Conservation (phyloP, 495 filamentous ascomycete genomes). For the Beverwykella pulmonaria region DNA sequence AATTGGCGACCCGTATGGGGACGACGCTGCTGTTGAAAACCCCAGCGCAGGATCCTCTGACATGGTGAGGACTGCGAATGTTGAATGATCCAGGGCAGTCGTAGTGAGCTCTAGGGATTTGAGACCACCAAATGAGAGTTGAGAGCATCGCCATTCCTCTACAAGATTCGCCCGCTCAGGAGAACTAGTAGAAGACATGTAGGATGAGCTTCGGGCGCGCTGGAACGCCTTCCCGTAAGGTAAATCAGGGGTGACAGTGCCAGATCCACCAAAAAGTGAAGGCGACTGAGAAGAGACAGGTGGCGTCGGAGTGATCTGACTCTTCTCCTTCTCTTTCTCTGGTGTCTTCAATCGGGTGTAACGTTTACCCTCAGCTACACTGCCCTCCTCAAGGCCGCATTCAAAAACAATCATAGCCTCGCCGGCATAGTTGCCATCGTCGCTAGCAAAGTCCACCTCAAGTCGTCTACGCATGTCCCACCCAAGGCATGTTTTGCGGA, state of each 20-base stretch:
- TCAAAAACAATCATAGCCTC: constrained; percentile 75
- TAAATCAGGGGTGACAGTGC: constrained; percentile 8
- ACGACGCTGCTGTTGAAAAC: constrained; percentile 59
- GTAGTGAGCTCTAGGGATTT: constrained; percentile 65
- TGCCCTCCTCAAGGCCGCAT: constrained; percentile 64
- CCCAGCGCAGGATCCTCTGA: constrained; percentile 74
- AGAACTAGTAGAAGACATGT: constrained; percentile 26
- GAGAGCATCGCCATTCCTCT: constrained; percentile 65
- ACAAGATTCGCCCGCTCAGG: constrained; percentile 35
- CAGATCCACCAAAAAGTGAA: constrained; percentile 48
- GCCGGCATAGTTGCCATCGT: constrained; percentile 70
- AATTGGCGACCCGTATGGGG: constrained; percentile 59
- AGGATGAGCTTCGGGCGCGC: constrained; percentile 33
- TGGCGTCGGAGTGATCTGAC: not conserved
- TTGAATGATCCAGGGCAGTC: constrained; percentile 75
- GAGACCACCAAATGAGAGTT: constrained; percentile 57
- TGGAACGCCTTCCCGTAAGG: not conserved
- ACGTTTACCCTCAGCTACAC: constrained; percentile 54
- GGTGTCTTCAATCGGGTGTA: constrained; percentile 52
- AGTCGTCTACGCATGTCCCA: constrained; percentile 92
- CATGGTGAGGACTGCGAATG: constrained; percentile 65
- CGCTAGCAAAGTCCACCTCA: constrained; percentile 85
- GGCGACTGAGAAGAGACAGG: constrained; percentile 23
- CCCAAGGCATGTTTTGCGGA: constrained; percentile 73
- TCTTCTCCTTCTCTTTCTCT: constrained; percentile 27